These are phyloP conservation scores for Cercospora beticola DNA, from an alignment of 2,329 filamentous ascomycete genomes.

Conservation along the genomic window DNA sequence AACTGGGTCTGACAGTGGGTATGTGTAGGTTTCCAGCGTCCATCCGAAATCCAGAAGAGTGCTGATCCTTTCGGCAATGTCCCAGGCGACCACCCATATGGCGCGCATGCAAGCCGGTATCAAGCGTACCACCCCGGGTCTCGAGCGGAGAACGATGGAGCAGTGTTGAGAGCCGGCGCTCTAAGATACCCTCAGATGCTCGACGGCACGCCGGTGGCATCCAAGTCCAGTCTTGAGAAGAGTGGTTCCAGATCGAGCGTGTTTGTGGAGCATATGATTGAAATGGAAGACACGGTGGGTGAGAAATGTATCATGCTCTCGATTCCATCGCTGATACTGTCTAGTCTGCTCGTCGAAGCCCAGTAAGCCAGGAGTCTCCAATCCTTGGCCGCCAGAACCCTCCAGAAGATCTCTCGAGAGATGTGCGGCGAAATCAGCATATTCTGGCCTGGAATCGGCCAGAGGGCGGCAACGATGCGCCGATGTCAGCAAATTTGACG, in stretches of 20 bases:
- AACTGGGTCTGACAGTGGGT: conserved; percentile 31
- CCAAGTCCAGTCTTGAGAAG: conserved; percentile 7
- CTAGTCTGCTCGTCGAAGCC: conserved; percentile 11
- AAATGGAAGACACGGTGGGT: conserved; percentile 27
- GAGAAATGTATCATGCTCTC: conserved; percentile 14
- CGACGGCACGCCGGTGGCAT: conserved; percentile 16
- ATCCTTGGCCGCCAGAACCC: conserved; percentile 3
- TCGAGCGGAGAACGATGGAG: conserved; percentile 18
- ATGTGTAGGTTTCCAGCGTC: conserved; percentile 25
- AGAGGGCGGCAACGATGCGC: conserved; percentile 8
- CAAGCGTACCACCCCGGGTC: conserved; percentile 19
- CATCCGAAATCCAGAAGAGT: conserved; percentile 12
- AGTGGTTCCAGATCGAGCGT: conserved; percentile 16
- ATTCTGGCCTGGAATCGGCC: conserved; percentile 10
- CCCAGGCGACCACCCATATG: conserved; percentile 15
- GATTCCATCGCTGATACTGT: not conserved
- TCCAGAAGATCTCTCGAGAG: not conserved
- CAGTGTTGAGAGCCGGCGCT: conserved; percentile 15
- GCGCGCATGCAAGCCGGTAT: not conserved
- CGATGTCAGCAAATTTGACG: conserved; percentile 23
- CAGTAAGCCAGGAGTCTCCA: conserved; percentile 11
- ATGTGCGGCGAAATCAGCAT: conserved; percentile 2
- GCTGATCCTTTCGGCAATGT: conserved; percentile 28
- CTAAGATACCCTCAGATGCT: conserved; percentile 23
- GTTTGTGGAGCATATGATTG: conserved; percentile 24